These are phyloP conservation scores for Nymphaea thermarum DNA, from an alignment of 164 flowering plant genomes.

Conservation along the genomic window DNA sequence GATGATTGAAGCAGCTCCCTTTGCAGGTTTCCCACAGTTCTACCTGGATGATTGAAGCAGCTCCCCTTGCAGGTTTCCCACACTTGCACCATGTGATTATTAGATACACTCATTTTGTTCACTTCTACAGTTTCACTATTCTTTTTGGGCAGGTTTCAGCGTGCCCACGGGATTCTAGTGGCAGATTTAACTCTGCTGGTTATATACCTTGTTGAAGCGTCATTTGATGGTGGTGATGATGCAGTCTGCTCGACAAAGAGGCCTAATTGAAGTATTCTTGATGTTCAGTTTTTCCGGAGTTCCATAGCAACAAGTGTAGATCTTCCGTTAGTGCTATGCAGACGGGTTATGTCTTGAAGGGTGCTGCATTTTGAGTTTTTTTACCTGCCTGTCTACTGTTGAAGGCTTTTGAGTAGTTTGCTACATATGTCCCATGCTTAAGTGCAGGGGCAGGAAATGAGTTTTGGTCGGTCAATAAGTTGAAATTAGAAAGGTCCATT, in stretches of 20 bases:
- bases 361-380: not conserved
- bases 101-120: not conserved
- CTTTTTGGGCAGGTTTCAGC: not conserved
- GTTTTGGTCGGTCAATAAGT: not conserved
- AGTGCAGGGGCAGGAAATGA: not conserved
- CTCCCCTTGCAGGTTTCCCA: not conserved
- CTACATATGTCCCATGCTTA: not conserved
- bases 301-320: not conserved
- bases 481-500: not conserved
- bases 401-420: not conserved
- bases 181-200: not conserved
- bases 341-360: not conserved
- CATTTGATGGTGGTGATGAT: not conserved
- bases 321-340: too few relatives aligned
- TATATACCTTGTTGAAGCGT: too few relatives aligned
- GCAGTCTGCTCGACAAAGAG: not conserved
- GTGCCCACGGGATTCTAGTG: not conserved
- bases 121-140: too few relatives aligned
- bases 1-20: slow-evolving; percentile 37
- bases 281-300: not conserved
- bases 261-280: not conserved
- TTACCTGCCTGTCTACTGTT: not conserved
- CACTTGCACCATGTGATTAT: not conserved
- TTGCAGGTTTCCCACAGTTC: slow-evolving; percentile 23
- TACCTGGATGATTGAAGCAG: slow-evolving; percentile 63